Base-by-base conservation (phyloP, 1,284 basidiomycete species). In the Cutaneotrichosporon cutaneum region DNA sequence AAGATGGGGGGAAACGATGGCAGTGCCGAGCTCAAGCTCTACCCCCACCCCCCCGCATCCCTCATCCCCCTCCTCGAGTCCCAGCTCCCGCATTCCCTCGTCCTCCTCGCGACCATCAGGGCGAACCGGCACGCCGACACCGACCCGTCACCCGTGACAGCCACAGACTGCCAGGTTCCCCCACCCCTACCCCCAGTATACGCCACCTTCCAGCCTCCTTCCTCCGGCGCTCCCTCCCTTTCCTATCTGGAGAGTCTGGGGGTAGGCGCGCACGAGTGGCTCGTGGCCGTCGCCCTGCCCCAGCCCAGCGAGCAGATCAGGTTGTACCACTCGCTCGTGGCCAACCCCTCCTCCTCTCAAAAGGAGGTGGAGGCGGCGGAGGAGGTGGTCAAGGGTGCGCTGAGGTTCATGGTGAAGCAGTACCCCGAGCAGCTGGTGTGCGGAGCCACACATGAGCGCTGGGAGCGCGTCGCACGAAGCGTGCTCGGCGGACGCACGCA, bases 281-380 rank as follows among this genome's bases (percentile, higher is more conserved):
- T 66, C 22, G 58, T 67, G 1, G 54, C 68, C 22, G 50, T 68
- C n/a, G 63, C 61, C 8, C 65, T 72, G 2, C 67, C 61, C 2
- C 14, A 22, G 13, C 68, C 70, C 0, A 53, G 55, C 18, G 56
- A 59, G 47, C 72, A 72, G 51, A 56, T 66, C 9, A 61, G 72
- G 5, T n/a, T 68, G 9, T 68, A 61, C 60, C 68, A 66, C 58
- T 59, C 66, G 1, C 27, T 62, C 26, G 65, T 68, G 14, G 32
- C 30, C 39, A 32, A 7, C 42, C 22, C 33, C 18, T 27, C n/a
- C 7, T 27, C n/a, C 32, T 14, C 47, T 9, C 8, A 24, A 6
- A 63, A 50, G 3, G 35, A 51, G 26, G n/a, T 57, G 27, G 54
- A 32, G 10, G 16, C 0, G 33, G 64, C 39, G 3, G 45, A 55